Base-by-base conservation (phyloP, 2,329 filamentous ascomycete species). In the Neopestalotiopsis rosae region DNA sequence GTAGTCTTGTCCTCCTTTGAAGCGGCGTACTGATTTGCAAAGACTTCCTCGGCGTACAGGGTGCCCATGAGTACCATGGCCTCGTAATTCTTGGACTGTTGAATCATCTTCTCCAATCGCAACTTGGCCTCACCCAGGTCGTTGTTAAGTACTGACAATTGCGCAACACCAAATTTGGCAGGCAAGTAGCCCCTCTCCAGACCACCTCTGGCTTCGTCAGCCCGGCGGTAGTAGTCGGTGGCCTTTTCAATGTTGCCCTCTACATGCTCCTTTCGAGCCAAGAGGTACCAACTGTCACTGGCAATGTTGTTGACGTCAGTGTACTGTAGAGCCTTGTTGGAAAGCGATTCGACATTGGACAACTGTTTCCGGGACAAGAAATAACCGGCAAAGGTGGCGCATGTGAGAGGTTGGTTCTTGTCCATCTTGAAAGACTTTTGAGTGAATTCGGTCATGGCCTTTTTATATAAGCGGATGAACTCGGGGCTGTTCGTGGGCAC, bases 261-360 rank as follows among this genome's bases (percentile, higher is more conserved):
- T 73, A 94, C 94, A 78, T 99, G 96, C 72, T 95, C 94, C 79
- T 97, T 98, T 70, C 95, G 88, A 34, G 94, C 96, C 56, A 98
- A 88, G 9, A 98, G 83, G 81, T 98, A 99, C 95, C 95, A 98
- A 45, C 96, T 97, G 78, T 99, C 97, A 81, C 95, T 97, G 30
- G 95, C 95, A 79, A 98, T 94, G 3, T 95, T 94, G 79, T 97
- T 97, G 74, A 98, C 94, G 77, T 99, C 96, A 2, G 96, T 98
- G 75, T 94, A 92, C 76, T 98, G 94, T 71, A 99, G 98, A 6
- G 96, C 95, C 79, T 96, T 96, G 78, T 95, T 92, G 7, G 95
- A 94, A 20, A 99, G 86, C 24, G 91, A 90, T 73, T 98, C 94
- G 10, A 96, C 94, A 70, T 94, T 94, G 30, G 89, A 83, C 80